Conservation (phyloP, 2,329 filamentous ascomycete species). For the Aureobasidium sp. region DNA sequence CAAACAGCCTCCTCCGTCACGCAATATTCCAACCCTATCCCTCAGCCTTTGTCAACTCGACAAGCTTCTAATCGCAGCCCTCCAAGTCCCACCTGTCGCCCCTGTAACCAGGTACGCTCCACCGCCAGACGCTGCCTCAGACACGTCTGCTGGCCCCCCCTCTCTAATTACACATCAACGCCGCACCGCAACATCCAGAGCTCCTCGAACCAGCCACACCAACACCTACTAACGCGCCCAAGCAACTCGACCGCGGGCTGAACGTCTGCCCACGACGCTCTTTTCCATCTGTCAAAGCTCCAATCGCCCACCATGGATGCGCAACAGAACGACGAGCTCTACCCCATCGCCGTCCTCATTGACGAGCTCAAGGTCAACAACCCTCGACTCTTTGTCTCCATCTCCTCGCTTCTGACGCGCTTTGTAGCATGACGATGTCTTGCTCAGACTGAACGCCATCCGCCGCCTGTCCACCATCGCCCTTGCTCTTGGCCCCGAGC, state of each 20-base stretch:
- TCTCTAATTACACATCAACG: slow-evolving; percentile 15
- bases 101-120: slow-evolving; percentile 9
- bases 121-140: neutral
- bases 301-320: slow-evolving; percentile 65
- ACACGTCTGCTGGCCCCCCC: slow-evolving; percentile 9
- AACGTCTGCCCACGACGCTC: slow-evolving; percentile 16
- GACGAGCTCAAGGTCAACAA: slow-evolving; percentile 89
- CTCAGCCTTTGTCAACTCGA: neutral
- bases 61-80: neutral
- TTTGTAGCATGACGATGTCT: slow-evolving; percentile 87
- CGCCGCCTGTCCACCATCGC: slow-evolving; percentile 97
- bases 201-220: neutral
- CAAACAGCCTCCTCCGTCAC: slow-evolving; percentile 8
- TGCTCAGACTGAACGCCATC: slow-evolving; percentile 96
- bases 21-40: neutral
- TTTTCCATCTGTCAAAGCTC: slow-evolving; percentile 1
- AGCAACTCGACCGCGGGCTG: slow-evolving; percentile 2
- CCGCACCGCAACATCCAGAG: slow-evolving; percentile 14
- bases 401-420: neutral
- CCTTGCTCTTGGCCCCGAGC: slow-evolving; percentile 87
- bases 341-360: slow-evolving; percentile 98
- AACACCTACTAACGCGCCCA: neutral
- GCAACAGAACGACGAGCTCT: slow-evolving; percentile 94
- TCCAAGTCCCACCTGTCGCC: neutral
- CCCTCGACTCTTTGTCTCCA: neutral